Evolutionary conservation across 495 filamentous ascomycete species (phyloP), one percentile per base, ranked within the genome.

Genomic region (Staphylotrichum tortipilum): DNA sequence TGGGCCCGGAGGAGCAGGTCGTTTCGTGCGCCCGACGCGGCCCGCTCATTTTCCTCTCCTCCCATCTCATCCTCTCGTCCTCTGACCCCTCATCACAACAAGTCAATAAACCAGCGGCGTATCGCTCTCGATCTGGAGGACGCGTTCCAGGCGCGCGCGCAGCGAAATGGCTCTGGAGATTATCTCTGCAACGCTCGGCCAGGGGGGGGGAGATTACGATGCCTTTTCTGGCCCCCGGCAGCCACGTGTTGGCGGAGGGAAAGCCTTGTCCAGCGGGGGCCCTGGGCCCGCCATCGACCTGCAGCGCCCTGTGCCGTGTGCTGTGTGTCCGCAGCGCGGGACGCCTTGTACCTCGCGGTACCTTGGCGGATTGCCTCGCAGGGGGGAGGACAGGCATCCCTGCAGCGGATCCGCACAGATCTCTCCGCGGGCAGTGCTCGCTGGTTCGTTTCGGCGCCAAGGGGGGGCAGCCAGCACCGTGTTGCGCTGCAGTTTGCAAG

Each of bases 191-290:
- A n/a, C n/a, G n/a, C n/a, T n/a, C n/a, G n/a, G n/a, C 38, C 37
- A 39, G 36, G 53, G 53, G 56, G 53, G 54, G 50, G 65, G 68
- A 65, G 60, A 69, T 70, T 68, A 56, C 49, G 57, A 56, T 44
- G 57, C 56, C 58, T 60, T 58, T 63, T 59, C 59, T 63, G 62
- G 63, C 49, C 67, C n/a, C 67, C 52, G 56, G 63, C 66, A 59
- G 66, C 69, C 69, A 72, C 69, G 68, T 72, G 69, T 63, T 47
- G 39, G 15, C 15, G 43, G 48, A 49, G 52, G 47, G 39, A 29
- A n/a, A 12, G 34, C 56, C 47, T 37, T 31, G 42, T 29, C 34
- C 26, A 24, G 19, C 21, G 10, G 35, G n/a, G 30, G 11, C 49
- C 42, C 41, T 42, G 54, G 23, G n/a, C n/a, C n/a, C n/a, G n/a